A percentile compares a stretch with the other conserved stretches of the same genome.
These are phyloP conservation scores for Myriosclerotinia curreyana DNA, from an alignment of 2,329 filamentous ascomycete species.

Conservation along the genomic window DNA sequence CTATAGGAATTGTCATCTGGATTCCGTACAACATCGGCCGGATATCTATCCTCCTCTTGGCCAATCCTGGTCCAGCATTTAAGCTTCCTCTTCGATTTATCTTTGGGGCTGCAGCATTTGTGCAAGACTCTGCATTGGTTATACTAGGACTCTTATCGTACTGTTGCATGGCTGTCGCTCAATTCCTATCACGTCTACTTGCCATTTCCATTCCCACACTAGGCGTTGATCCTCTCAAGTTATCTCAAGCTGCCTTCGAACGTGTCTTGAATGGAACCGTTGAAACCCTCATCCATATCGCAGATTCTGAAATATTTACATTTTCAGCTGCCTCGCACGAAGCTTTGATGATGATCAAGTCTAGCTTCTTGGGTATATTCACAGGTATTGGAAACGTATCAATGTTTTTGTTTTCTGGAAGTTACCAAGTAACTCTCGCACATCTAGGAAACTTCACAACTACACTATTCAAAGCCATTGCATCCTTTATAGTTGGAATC, in stretches of 20 bases:
- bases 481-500: slow-evolving; percentile 36
- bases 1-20: slow-evolving; percentile 81
- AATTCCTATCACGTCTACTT: slow-evolving; percentile 25
- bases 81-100: slow-evolving; percentile 69
- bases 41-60: slow-evolving; percentile 72
- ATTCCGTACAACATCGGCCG: slow-evolving; percentile 91
- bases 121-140: slow-evolving; percentile 73
- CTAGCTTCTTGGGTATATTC: slow-evolving; percentile 46
- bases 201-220: slow-evolving; percentile 17
- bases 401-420: slow-evolving; percentile 47
- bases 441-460: not conserved
- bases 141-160: slow-evolving; percentile 54
- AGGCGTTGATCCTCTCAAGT: slow-evolving; percentile 26
- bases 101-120: slow-evolving; percentile 70
- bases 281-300: slow-evolving; percentile 45
- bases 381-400: slow-evolving; percentile 42
- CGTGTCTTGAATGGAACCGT: slow-evolving; percentile 51
- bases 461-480: not conserved
- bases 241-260: slow-evolving; percentile 35
- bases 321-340: slow-evolving; percentile 76
- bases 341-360: slow-evolving; percentile 60
- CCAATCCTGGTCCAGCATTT: slow-evolving; percentile 68
- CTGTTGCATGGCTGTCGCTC: slow-evolving; percentile 29
- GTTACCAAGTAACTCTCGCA: slow-evolving; percentile 39
- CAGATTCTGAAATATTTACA: slow-evolving; percentile 63